Evolutionary conservation across 1,284 basidiomycete species (phyloP).

Genomic region (Naganishia liquefaciens): DNA sequence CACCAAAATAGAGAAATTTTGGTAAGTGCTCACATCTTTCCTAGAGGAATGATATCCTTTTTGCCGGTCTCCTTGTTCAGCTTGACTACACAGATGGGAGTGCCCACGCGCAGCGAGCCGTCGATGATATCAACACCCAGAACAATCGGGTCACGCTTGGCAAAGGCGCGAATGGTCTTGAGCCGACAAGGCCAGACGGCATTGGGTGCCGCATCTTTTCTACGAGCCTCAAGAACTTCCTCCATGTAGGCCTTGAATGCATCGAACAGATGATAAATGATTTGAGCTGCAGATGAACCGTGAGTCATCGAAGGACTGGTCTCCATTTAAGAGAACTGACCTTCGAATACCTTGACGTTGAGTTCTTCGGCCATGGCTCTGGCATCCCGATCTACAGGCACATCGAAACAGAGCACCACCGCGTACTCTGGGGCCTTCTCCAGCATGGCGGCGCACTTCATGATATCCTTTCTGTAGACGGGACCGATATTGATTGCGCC

Average conservation of each 20-base stretch:
- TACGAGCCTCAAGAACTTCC: conserved; percentile 89
- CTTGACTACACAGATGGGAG: conserved; percentile 93
- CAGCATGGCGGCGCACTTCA: conserved; percentile 90
- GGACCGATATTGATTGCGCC: conserved; percentile 98
- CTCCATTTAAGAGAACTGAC: conserved; percentile 53
- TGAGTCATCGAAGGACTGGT: neutral
- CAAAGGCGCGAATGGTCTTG: conserved; percentile 88
- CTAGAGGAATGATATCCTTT: conserved; percentile 86
- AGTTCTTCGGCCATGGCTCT: conserved; percentile 88
- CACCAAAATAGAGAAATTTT: conserved; percentile 13
- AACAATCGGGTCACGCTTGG: conserved; percentile 96
- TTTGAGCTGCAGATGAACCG: conserved; percentile 66
- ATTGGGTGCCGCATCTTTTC: conserved; percentile 85
- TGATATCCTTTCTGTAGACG: conserved; percentile 93
- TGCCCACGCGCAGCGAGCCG: conserved; percentile 88
- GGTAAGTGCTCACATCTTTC: conserved; percentile 76
- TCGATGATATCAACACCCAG: conserved; percentile 96
- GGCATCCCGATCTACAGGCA: conserved; percentile 81
- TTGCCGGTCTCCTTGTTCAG: conserved; percentile 76
- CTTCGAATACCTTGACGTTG: conserved; percentile 91
- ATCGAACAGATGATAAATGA: conserved; percentile 99
- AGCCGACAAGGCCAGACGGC: conserved; percentile 97
- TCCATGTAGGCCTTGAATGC: conserved; percentile 95
- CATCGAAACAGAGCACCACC: conserved; percentile 96
- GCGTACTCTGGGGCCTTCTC: conserved; percentile 96